Conservation (phyloP, 768 basidiomycete species). For the Leccinum variicolor region DNA sequence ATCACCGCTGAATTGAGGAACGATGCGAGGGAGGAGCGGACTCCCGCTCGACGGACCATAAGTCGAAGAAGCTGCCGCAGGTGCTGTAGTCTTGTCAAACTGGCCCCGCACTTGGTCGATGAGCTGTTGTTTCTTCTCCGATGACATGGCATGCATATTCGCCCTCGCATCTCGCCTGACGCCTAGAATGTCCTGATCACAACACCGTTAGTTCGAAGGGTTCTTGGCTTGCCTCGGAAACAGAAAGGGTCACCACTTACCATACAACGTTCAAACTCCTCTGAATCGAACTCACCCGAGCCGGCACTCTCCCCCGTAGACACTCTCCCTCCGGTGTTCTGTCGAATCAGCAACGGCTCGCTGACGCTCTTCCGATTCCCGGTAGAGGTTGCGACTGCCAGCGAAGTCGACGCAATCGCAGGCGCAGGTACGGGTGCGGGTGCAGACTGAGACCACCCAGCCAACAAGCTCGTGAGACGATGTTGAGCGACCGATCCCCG, state of each 20-base stretch:
- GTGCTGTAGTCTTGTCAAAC: constrained; percentile 31
- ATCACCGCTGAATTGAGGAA: constrained; percentile 76
- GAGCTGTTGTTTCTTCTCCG: constrained; percentile 64
- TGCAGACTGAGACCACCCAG: constrained; percentile 56
- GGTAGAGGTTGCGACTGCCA: constrained; percentile 24
- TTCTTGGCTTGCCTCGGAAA: not conserved
- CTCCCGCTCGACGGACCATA: constrained; percentile 58
- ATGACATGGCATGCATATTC: constrained; percentile 58
- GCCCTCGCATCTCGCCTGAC: constrained; percentile 67
- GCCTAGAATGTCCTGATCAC: constrained; percentile 63
- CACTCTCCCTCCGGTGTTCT: constrained; percentile 35
- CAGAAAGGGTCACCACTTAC: constrained; percentile 36
- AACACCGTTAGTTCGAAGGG: constrained; percentile 3
- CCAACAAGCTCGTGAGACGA: constrained; percentile 64
- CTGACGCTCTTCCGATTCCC: constrained; percentile 63
- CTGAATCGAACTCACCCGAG: constrained; percentile 34
- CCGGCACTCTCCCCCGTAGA: constrained; percentile 28
- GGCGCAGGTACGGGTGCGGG: constrained; percentile 18
- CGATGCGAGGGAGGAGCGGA: constrained; percentile 58
- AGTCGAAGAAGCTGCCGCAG: constrained; percentile 40
- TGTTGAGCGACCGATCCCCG: constrained; percentile 52
- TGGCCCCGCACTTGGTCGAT: constrained; percentile 50
- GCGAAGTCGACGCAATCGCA: constrained; percentile 29
- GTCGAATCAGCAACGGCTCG: constrained; percentile 61
- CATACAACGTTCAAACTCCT: constrained; percentile 67